Percentiles rank a stretch among this genome's conserved stretches.
These are phyloP conservation scores for Umbilicaria muhlenbergii DNA, from an alignment of 495 filamentous ascomycete genomes.

Conservation along the genomic window DNA sequence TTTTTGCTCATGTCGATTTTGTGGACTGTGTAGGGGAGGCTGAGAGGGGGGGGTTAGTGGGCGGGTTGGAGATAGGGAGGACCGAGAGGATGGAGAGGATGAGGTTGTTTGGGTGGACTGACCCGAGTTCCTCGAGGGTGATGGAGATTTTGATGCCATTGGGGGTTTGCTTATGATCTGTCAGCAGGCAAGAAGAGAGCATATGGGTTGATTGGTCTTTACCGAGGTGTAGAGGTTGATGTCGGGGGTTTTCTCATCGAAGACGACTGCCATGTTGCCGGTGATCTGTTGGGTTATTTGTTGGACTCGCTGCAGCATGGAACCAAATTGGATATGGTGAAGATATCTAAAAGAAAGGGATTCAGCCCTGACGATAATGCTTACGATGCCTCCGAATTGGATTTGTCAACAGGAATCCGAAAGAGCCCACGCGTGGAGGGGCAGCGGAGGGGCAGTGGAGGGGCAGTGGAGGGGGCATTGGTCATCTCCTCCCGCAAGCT, in stretches of 20 bases:
- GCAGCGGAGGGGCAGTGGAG: no score
- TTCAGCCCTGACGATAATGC: no score
- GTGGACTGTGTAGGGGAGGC: slow-evolving; percentile 44
- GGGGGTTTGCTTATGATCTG: slow-evolving; percentile 23
- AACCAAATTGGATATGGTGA: not conserved
- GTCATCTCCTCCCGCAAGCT: no score
- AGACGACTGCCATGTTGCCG: slow-evolving; percentile 14
- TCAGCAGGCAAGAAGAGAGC: no score
- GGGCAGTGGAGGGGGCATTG: no score
- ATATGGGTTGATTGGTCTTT: no score
- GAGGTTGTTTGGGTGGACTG: slow-evolving; percentile 1
- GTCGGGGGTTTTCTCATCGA: slow-evolving; percentile 14
- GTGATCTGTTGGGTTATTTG: not conserved
- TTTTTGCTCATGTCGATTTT: slow-evolving; percentile 58
- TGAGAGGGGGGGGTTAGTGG: slow-evolving; percentile 11
- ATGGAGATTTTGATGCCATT: slow-evolving; percentile 67
- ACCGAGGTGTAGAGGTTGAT: slow-evolving; percentile 32
- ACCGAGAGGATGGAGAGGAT: not conserved
- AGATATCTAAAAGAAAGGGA: not conserved
- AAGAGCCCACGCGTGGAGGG: no score
- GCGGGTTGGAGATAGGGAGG: not conserved
- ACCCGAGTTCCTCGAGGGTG: slow-evolving; percentile 73
- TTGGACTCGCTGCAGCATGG: not conserved
- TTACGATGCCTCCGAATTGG: no score
- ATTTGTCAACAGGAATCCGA: no score